Percentiles rank a stretch among this genome's conserved stretches.
Evolutionary conservation across 495 filamentous ascomycete genomes (phyloP).

Genomic region (Penicillium odoratum): DNA sequence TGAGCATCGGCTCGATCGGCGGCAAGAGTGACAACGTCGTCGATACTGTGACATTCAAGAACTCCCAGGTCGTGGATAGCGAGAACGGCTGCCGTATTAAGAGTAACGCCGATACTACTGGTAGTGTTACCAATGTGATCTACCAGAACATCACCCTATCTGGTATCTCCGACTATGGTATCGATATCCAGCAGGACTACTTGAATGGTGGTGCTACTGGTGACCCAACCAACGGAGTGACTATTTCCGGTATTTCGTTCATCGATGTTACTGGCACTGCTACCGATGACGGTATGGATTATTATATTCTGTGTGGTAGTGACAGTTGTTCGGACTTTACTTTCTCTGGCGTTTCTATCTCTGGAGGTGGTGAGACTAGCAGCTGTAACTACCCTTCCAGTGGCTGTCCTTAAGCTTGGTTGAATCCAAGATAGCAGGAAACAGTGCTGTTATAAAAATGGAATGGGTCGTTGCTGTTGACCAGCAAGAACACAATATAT

Average conservation of each 20-base stretch:
- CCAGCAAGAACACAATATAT: slow-evolving; percentile 71
- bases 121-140: slow-evolving; percentile 22
- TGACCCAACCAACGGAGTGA: slow-evolving; percentile 55
- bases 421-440: neutral
- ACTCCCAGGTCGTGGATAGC: slow-evolving; percentile 48
- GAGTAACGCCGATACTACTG: slow-evolving; percentile 26
- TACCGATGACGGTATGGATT: slow-evolving; percentile 7
- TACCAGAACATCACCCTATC: slow-evolving; percentile 28
- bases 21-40: slow-evolving; percentile 60
- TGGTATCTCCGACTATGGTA: slow-evolving; percentile 46
- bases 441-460: slow-evolving; percentile 30
- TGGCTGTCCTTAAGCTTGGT: slow-evolving; percentile 38
- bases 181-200: slow-evolving; percentile 66
- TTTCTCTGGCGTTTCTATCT: slow-evolving; percentile 10
- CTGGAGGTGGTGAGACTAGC: slow-evolving; percentile 11
- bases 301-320: slow-evolving; percentile 18
- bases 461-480: slow-evolving; percentile 64
- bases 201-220: slow-evolving; percentile 56
- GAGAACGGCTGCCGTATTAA: slow-evolving; percentile 42
- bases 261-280: slow-evolving; percentile 11
- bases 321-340: slow-evolving; percentile 18
- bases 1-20: slow-evolving; percentile 63
- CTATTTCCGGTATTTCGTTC: slow-evolving; percentile 20
- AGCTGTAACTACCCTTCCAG: slow-evolving; percentile 18
- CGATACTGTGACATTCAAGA: slow-evolving; percentile 48